These are phyloP conservation scores for Murraya paniculata DNA, from an alignment of 345 rosid genomes.

Conservation along the genomic window DNA sequence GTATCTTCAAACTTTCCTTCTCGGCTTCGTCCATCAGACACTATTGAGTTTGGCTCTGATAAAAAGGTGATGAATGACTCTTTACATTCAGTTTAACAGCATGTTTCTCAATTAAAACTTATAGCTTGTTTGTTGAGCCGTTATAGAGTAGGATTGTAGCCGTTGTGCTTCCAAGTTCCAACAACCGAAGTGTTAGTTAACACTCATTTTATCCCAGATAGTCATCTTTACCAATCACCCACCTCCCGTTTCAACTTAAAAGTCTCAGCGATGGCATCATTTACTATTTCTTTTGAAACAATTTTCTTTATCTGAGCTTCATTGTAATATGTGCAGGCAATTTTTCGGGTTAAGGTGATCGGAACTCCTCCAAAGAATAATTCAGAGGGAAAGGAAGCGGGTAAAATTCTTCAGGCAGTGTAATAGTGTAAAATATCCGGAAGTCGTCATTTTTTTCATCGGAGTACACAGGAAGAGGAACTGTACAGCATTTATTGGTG, in stretches of 20 bases:
- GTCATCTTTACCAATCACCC: not conserved
- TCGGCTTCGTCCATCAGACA: conserved; percentile 54
- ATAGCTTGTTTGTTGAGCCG: not conserved
- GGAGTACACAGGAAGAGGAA: conserved; percentile 4
- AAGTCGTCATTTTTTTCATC: not conserved
- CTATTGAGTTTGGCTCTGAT: conserved; percentile 69
- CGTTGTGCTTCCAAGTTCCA: not conserved
- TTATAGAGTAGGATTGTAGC: no score
- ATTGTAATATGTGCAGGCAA: conserved; percentile 41
- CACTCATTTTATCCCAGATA: not conserved
- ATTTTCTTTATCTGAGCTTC: not conserved
- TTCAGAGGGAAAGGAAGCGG: conserved; percentile 22
- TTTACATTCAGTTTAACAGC: not conserved
- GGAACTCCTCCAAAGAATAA: conserved; percentile 27
- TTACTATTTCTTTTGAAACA: not conserved
- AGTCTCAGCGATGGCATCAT: not conserved
- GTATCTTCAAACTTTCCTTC: conserved; percentile 54
- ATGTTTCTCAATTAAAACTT: not conserved
- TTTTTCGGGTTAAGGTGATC: conserved; percentile 70
- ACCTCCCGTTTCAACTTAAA: not conserved
- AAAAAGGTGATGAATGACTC: conserved; percentile 38
- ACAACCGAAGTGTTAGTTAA: not conserved
- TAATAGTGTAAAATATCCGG: conserved; percentile 46
- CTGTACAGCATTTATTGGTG: conserved; percentile 30
- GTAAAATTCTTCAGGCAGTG: conserved; percentile 54